Percentiles rank a stretch among this genome's conserved stretches.
Evolutionary conservation across 2,329 filamentous ascomycete species (phyloP).

Genomic region (Ceratocystis harringtonii): DNA sequence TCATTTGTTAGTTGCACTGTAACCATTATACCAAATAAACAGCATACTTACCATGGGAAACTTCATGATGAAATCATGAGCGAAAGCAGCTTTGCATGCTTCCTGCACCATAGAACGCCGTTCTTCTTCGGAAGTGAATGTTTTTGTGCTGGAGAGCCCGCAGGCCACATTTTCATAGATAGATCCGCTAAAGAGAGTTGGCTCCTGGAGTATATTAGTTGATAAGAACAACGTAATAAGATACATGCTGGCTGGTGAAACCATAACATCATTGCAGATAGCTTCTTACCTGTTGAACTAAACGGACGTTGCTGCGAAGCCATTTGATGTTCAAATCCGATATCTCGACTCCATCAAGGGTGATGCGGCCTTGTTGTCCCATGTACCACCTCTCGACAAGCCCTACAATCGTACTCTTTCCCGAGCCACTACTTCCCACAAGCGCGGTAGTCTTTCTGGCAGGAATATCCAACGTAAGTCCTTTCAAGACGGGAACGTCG

Average conservation of each 20-base stretch:
- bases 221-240: neutral
- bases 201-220: conserved; percentile 28
- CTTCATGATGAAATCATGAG: conserved; percentile 37
- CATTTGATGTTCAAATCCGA: conserved; percentile 34
- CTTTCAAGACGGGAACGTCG: conserved; percentile 31
- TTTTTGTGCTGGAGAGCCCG: conserved; percentile 29
- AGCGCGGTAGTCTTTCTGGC: conserved; percentile 37
- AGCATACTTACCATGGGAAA: conserved; percentile 27
- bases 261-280: too few species aligned
- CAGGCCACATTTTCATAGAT: conserved; percentile 38
- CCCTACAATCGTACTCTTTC: conserved; percentile 43
- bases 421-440: conserved; percentile 42
- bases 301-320: conserved; percentile 37
- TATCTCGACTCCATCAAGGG: conserved; percentile 31
- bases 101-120: conserved; percentile 31
- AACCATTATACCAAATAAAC: neutral
- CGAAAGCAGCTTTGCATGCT: conserved; percentile 36
- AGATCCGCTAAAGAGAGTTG: conserved; percentile 37
- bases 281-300: conserved; percentile 31
- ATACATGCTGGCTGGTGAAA: too few species aligned
- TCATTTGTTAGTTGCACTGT: neutral
- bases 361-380: conserved; percentile 30
- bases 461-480: conserved; percentile 30
- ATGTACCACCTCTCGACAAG: conserved; percentile 47
- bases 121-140: conserved; percentile 29